phyloP scores from a whole-genome alignment of 1,284 basidiomycete species.

The Ustilago hordei region DNA sequence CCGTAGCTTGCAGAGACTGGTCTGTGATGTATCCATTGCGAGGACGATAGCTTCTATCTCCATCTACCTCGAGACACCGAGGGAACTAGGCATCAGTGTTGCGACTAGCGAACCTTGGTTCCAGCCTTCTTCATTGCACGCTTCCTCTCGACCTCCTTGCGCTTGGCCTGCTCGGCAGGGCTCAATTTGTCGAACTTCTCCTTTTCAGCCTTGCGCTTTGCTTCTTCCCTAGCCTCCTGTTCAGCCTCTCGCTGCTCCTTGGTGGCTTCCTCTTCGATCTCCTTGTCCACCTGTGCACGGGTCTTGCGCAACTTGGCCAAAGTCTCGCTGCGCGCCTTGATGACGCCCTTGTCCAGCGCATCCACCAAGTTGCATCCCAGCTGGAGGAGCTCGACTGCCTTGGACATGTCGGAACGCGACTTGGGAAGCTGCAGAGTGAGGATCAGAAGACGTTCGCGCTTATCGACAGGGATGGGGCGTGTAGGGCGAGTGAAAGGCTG shows the following conservation, averaged over 20 bases:
- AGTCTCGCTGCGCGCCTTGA: conserved; percentile 53
- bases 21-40: conserved; percentile 4
- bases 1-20: not conserved
- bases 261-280: conserved; percentile 49
- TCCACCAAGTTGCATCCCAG: conserved; percentile 63
- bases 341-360: conserved; percentile 52
- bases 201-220: conserved; percentile 60
- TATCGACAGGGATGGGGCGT: conserved; percentile 37
- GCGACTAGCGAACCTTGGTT: conserved; percentile 25
- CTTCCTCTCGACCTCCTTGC: conserved; percentile 66
- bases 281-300: conserved; percentile 55
- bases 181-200: conserved; percentile 63
- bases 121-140: conserved; percentile 59
- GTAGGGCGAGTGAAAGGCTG: conserved; percentile 54
- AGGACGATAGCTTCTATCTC: not conserved
- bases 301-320: conserved; percentile 58
- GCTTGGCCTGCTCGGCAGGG: conserved; percentile 66
- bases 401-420: conserved; percentile 28
- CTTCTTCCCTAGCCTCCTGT: conserved; percentile 58
- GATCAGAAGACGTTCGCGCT: conserved; percentile 54
- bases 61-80: not conserved
- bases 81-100: not conserved
- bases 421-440: conserved; percentile 60
- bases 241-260: conserved; percentile 58
- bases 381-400: conserved; percentile 55